Evolutionary conservation across 768 basidiomycete genomes (phyloP), one percentile per base, ranked within the genome.

Genomic region (Lactarius psammicola): DNA sequence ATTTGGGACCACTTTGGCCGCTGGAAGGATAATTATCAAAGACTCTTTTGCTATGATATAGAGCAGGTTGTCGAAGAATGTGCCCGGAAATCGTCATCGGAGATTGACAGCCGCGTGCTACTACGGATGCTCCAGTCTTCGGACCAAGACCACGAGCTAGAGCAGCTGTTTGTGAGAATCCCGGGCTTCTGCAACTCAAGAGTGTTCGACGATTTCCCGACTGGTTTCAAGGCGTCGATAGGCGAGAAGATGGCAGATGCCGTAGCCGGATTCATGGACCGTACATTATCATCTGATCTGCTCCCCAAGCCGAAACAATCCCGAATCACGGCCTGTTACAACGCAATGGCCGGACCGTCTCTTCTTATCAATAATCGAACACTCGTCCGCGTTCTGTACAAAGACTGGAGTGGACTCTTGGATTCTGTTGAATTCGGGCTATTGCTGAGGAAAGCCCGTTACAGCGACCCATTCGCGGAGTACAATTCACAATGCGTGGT

Each of bases 161-260:
- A 60, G n/a, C 3, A 7, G 11, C 49, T 60, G 31, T n/a, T 60
- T 9, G 44, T 8, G 5, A 10, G 15, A 30, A 60, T 60, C 30
- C 59, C 36, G 36, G n/a, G n/a, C n/a, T n/a, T 60, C 59, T 60
- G 18, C 20, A 20, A 26, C 20, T 60, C 59, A 13, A 60, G 33
- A n/a, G n/a, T n/a, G n/a, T n/a, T n/a, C n/a, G n/a, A n/a, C 0
- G 1, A 0, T 23, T 20, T n/a, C 7, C 11, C n/a, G n/a, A 4
- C 44, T 15, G 31, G 31, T 33, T 17, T 5, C 31, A 13, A n/a
- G n/a, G 1, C 26, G n/a, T 13, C 2, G 2, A 33, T 33, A 33
- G 5, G 31, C 31, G n/a, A 11, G 11, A 60, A 34, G 31, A 23
- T 49, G 9, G 2, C 5, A 7, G 18, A 60, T 0, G n/a, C 31